phyloP scores from a whole-genome alignment of 805 yeast species.

The Nakazawaea ishiwadae region DNA sequence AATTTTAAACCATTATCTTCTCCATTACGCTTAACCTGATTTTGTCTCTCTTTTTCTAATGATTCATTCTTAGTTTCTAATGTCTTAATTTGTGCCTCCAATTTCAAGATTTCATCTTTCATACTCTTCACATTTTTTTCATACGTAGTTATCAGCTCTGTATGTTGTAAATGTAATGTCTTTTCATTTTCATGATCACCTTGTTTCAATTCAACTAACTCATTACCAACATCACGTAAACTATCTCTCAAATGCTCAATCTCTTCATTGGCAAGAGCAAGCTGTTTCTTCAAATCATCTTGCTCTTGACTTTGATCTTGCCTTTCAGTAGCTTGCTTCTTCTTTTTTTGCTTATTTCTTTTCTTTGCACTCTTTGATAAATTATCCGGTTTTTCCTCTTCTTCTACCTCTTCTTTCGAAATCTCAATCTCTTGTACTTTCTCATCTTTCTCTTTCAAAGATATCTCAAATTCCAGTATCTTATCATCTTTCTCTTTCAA shows the following conservation, averaged over 20 bases:
- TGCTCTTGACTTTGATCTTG: no score
- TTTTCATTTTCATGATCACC: constrained; percentile 14
- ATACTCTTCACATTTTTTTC: constrained; percentile 18
- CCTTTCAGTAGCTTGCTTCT: no score
- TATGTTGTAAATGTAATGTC: constrained; percentile 29
- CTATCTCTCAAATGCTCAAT: constrained; percentile 69
- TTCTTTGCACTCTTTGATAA: constrained; percentile 16
- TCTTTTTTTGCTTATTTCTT: constrained; percentile 16
- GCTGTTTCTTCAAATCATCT: constrained; percentile 13
- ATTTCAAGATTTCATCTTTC: constrained; percentile 1
- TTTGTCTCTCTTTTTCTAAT: no score
- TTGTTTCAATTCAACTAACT: constrained; percentile 47
- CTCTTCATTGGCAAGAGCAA: constrained; percentile 52
- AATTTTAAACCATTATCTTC: no score
- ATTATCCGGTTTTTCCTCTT: constrained; percentile 16
- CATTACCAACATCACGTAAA: constrained; percentile 73
- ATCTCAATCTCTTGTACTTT: constrained; percentile 15
- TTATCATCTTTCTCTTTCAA: not conserved
- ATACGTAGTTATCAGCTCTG: constrained; percentile 30
- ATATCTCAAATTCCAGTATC: not conserved
- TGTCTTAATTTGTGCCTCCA: no score
- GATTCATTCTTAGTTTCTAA: no score
- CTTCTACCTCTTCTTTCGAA: constrained; percentile 15
- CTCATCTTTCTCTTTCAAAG: constrained; percentile 2
- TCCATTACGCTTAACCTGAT: no score